Evolutionary conservation across 768 basidiomycete species (phyloP), one percentile per base, ranked within the genome.

Genomic region (Epithele typhae): DNA sequence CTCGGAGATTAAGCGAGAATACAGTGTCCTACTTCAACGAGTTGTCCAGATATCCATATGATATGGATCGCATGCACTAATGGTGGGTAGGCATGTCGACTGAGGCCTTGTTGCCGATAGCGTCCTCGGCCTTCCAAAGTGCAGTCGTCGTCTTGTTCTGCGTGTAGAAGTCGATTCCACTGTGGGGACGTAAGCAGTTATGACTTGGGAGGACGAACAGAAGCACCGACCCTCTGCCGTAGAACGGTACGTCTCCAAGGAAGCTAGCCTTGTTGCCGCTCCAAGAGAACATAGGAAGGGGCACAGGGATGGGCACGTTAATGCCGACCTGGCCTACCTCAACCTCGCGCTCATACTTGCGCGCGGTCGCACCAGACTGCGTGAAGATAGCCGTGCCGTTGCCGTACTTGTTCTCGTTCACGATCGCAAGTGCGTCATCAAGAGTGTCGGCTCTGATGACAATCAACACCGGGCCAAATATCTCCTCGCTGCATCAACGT

Each of bases 361-460:
- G 81, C 15, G 93, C 95, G 6, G 92, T 92, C 25, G 95, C 90
- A 14, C 95, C 96, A 12, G 87, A 90, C 68, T 96, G 91, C 18
- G 95, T 99, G 65, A 97, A 98, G 62, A 96, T 91, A 18, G 92
- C 89, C 24, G 93, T 81, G 24, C 95, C 95, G 57, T 98, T 98
- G 7, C 95, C 88, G 63, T 96, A 98, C 54, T 67, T 74, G 69
- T 96, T 97, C 51, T 73, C 68, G 69, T 98, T 98, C 67, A 98
- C 84, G 51, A 95, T 82, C 35, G 81, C 78, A 49, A 97, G 75
- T 11, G 92, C 94, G 49, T 95, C 91, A 51, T 97, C 93, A 35
- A 98, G 71, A 0, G 84, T 90, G 25, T 92, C 81, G 5, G 84
- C 89, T 39, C 77, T 74, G 45, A 97, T 60, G 45, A 94, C 73